A percentile compares a stretch with the other conserved stretches of the same genome.
Conservation (phyloP, 2,329 filamentous ascomycete genomes). For the Alternaria infectoria region DNA sequence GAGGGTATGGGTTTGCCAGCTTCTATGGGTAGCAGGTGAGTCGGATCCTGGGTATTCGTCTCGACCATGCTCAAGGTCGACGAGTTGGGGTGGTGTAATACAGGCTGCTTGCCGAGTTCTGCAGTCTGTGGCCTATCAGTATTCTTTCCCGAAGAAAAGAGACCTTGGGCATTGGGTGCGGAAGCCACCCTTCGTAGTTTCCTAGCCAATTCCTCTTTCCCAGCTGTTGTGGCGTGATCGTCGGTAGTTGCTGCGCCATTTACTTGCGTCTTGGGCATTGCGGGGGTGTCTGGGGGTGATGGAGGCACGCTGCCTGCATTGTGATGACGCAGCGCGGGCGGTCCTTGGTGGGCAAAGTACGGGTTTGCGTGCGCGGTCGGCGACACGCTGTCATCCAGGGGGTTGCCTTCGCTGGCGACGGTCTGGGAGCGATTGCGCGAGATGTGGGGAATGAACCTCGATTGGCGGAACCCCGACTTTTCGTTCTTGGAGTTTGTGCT, state of each 20-base stretch:
- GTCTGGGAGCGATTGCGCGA: slow-evolving; percentile 88
- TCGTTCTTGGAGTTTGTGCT: slow-evolving; percentile 61
- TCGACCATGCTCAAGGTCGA: slow-evolving; percentile 63
- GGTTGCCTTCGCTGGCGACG: slow-evolving; percentile 89
- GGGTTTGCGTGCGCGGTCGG: slow-evolving; percentile 95
- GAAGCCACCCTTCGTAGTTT: slow-evolving; percentile 94
- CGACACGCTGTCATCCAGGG: slow-evolving; percentile 85
- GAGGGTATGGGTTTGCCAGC: slow-evolving; percentile 64
- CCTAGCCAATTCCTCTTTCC: slow-evolving; percentile 91
- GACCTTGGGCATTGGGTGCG: slow-evolving; percentile 92
- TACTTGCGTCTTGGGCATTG: slow-evolving; percentile 65
- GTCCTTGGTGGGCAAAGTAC: slow-evolving; percentile 96
- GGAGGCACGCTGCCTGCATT: slow-evolving; percentile 92
- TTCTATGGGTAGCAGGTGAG: slow-evolving; percentile 42
- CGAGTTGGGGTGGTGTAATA: slow-evolving; percentile 63
- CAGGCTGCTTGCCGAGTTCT: slow-evolving; percentile 82
- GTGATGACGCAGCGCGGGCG: slow-evolving; percentile 89
- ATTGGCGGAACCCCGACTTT: slow-evolving; percentile 78
- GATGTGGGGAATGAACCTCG: slow-evolving; percentile 85
- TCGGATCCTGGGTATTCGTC: slow-evolving; percentile 40
- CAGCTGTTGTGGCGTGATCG: slow-evolving; percentile 72
- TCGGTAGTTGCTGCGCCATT: slow-evolving; percentile 70
- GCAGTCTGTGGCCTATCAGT: slow-evolving; percentile 78
- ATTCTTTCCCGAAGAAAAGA: slow-evolving; percentile 66
- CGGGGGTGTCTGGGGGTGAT: slow-evolving; percentile 88